phyloP scores from a whole-genome alignment of 768 basidiomycete genomes.

The Podaxis sp. region DNA sequence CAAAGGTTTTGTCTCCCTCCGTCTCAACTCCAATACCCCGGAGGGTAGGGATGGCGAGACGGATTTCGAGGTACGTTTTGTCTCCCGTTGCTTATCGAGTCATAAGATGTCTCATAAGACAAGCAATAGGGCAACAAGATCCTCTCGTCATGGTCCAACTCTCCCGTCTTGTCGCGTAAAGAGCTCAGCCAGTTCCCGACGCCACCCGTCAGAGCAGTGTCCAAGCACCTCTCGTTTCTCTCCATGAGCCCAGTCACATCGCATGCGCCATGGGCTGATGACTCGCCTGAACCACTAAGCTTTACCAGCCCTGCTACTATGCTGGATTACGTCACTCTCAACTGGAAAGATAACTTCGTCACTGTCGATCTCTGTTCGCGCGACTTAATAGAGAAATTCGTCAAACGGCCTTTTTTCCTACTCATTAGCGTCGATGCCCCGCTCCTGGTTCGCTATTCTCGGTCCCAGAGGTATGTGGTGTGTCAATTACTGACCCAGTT shows the following conservation, averaged over 20 bases:
- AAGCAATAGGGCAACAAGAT: neutral
- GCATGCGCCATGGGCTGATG: slow-evolving; percentile 19
- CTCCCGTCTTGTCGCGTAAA: slow-evolving; percentile 5
- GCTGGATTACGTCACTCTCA: slow-evolving; percentile 69
- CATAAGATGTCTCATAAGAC: slow-evolving; percentile 7
- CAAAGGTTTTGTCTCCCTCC: slow-evolving; percentile 54
- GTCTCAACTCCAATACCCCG: slow-evolving; percentile 23
- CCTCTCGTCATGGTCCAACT: slow-evolving; percentile 8
- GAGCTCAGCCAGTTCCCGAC: slow-evolving; percentile 8
- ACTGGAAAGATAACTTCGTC: slow-evolving; percentile 81
- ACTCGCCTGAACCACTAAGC: slow-evolving; percentile 19
- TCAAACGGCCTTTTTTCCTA: slow-evolving; percentile 88
- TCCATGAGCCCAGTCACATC: slow-evolving; percentile 31
- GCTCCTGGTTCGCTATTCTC: slow-evolving; percentile 58
- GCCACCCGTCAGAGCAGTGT: slow-evolving; percentile 4
- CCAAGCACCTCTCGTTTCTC: slow-evolving; percentile 36
- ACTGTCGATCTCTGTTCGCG: slow-evolving; percentile 64
- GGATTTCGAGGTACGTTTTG: slow-evolving; percentile 6
- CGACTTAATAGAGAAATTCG: slow-evolving; percentile 60
- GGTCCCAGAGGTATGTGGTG: slow-evolving; percentile 44
- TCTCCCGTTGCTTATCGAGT: neutral
- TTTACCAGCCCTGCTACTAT: slow-evolving; percentile 50
- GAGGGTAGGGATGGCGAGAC: neutral
- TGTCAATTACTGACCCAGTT: neutral
- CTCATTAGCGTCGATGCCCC: slow-evolving; percentile 84